Evolutionary conservation across 768 basidiomycete genomes (phyloP).

Genomic region (Kwoniella shandongensis): DNA sequence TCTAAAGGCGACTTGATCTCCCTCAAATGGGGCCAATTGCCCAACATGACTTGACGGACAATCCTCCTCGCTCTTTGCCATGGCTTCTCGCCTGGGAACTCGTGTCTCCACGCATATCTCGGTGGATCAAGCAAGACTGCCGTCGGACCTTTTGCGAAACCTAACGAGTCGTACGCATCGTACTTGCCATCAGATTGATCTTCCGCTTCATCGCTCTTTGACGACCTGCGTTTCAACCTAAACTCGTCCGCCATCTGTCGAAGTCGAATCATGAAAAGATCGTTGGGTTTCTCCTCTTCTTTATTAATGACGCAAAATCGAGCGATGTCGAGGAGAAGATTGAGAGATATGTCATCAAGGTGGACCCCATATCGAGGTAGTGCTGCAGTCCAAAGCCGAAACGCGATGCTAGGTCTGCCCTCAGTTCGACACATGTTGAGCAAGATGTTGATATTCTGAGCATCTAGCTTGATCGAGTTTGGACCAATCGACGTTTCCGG

Average conservation of each 20-base stretch:
- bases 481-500: neutral
- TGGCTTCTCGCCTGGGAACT: constrained; percentile 55
- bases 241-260: constrained; percentile 23
- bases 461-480: constrained; percentile 26
- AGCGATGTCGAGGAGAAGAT: constrained; percentile 64
- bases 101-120: constrained; percentile 32
- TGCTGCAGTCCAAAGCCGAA: constrained; percentile 67
- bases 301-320: constrained; percentile 61
- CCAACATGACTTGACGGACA: constrained; percentile 63
- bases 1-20: constrained; percentile 55
- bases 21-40: constrained; percentile 59
- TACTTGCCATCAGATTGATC: neutral
- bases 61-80: constrained; percentile 59
- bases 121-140: constrained; percentile 34
- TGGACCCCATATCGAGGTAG: constrained; percentile 61
- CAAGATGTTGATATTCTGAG: constrained; percentile 35
- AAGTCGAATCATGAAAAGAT: constrained; percentile 26
- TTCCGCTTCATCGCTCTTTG: neutral
- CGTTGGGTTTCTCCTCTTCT: constrained; percentile 54
- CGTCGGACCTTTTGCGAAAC: constrained; percentile 23
- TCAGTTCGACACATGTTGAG: constrained; percentile 20
- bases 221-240: neutral
- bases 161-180: constrained; percentile 16
- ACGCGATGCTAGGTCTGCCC: constrained; percentile 20
- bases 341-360: constrained; percentile 63